Evolutionary conservation across 306 rosid genomes (phyloP).

Genomic region (Cucurbita pepo): DNA sequence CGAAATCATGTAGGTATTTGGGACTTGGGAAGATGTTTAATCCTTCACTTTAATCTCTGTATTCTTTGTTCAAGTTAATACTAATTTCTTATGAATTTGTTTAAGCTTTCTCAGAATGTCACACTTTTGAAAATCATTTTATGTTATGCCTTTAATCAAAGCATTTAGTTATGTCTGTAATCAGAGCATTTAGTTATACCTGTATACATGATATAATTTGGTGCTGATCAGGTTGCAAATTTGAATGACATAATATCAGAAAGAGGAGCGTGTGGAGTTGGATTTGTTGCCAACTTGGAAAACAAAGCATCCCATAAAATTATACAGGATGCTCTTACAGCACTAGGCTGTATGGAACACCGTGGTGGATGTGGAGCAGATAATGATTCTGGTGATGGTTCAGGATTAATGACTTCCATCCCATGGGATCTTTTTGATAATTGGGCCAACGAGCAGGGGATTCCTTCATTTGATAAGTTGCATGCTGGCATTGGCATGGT

Average conservation of each 20-base stretch:
- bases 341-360: constrained; percentile 98
- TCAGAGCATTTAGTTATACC: constrained; percentile 7
- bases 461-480: constrained; percentile 71
- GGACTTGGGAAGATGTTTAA: not conserved
- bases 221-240: constrained; percentile 56
- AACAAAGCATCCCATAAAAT: constrained; percentile 63
- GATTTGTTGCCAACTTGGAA: constrained; percentile 87
- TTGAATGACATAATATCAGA: constrained; percentile 81
- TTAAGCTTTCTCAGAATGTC: not conserved
- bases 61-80: not conserved
- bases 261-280: constrained; percentile 98
- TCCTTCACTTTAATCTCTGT: not conserved
- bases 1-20: too few relatives aligned
- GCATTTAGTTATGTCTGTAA: constrained; percentile 11
- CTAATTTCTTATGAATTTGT: not conserved
- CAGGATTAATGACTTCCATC: constrained; percentile 80
- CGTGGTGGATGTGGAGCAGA: constrained; percentile 99
- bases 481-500: constrained; percentile 98
- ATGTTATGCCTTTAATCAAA: constrained; percentile 16
- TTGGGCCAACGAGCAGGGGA: constrained; percentile 78
- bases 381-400: constrained; percentile 97
- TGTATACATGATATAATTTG: constrained; percentile 13
- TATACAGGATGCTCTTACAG: constrained; percentile 75
- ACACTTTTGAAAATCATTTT: not conserved
- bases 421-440: constrained; percentile 87